Base-by-base conservation (phyloP, 2,329 filamentous ascomycete species). In the Alternaria longipes region DNA sequence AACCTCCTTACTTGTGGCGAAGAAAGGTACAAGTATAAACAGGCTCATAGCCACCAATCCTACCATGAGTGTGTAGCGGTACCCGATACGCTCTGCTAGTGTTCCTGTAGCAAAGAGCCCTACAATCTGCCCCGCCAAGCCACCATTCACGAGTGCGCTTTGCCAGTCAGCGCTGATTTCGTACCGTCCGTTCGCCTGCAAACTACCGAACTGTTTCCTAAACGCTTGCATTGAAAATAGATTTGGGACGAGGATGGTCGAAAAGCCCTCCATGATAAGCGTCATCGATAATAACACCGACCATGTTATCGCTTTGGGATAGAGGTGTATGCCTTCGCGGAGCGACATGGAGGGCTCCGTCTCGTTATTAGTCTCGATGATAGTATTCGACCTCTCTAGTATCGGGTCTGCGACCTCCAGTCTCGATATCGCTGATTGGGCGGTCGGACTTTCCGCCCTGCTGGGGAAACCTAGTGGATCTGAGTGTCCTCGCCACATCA, bases 221-320 rank as follows among this genome's bases (percentile, higher is more conserved):
- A 83, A 83, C 3, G 76, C 68, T 7, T 74, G 74, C 53, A 78
- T 78, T 18, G 72, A 79, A 64, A 85, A 93, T 69, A 94, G 91
- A 78, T 92, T 93, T 80, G 89, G 91, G 73, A 94, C 87, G 57
- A 95, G 82, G 67, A 86, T 88, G 62, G 94, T 84, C 74, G 95
- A 91, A 79, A 92, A 95, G 8, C 91, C 92, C 78, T 96, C 92
- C 93, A 96, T 96, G 67, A 87, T 87, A 73, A 96, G 92, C 74
- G 90, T 92, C 0, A 91, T 92, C 9, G 91, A 94, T 76, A 97
- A 91, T 57, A 95, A 81, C 42, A 95, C 73, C 69, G 89, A 92
- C 91, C 91, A 97, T 12, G 82, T 84, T 60, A 94, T 89, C n/a
- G 92, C 93, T 82, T 94, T 94, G 56, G 91, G 92, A 74, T 96